Conservation (phyloP, 805 yeast genomes). For the Metschnikowia henanensis region DNA sequence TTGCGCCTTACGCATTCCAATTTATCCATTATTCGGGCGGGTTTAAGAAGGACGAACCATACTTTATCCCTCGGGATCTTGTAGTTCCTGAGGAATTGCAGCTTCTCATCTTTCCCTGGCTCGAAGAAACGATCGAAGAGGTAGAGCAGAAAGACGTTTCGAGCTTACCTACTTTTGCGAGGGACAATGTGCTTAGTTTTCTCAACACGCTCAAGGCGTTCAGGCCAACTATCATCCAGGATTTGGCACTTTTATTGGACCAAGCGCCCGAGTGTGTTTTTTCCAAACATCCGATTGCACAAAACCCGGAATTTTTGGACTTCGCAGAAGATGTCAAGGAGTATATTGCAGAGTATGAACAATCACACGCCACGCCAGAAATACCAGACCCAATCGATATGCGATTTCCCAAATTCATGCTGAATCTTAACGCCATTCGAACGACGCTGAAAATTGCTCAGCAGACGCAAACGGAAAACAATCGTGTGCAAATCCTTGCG, state of each 20-base stretch:
- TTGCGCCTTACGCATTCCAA: not conserved
- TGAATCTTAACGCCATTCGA: not conserved
- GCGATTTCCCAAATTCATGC: not conserved
- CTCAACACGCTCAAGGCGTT: slow-evolving; percentile 5
- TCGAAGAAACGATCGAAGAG: not conserved
- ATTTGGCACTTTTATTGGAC: slow-evolving; percentile 7
- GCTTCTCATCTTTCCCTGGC: slow-evolving; percentile 5
- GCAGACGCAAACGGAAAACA: too few species aligned
- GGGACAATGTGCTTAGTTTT: not conserved
- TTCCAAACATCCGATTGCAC: not conserved
- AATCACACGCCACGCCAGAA: not conserved
- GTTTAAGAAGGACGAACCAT: slow-evolving; percentile 2
- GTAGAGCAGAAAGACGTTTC: not conserved
- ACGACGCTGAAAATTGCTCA: not conserved
- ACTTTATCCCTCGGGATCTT: slow-evolving; percentile 2
- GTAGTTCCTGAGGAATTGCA: slow-evolving; percentile 2
- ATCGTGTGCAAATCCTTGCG: too few species aligned
- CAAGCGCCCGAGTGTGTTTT: slow-evolving; percentile 1
- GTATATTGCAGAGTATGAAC: not conserved
- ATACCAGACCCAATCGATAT: not conserved
- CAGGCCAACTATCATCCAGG: slow-evolving; percentile 7
- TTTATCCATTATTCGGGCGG: slow-evolving; percentile 6
- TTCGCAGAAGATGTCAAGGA: not conserved
- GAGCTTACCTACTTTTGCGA: too few species aligned
- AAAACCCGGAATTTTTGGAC: not conserved